A percentile compares a stretch with the other conserved stretches of the same genome.
These are phyloP conservation scores for Metarhizium album DNA, from an alignment of 2,329 filamentous ascomycete genomes.

Conservation along the genomic window DNA sequence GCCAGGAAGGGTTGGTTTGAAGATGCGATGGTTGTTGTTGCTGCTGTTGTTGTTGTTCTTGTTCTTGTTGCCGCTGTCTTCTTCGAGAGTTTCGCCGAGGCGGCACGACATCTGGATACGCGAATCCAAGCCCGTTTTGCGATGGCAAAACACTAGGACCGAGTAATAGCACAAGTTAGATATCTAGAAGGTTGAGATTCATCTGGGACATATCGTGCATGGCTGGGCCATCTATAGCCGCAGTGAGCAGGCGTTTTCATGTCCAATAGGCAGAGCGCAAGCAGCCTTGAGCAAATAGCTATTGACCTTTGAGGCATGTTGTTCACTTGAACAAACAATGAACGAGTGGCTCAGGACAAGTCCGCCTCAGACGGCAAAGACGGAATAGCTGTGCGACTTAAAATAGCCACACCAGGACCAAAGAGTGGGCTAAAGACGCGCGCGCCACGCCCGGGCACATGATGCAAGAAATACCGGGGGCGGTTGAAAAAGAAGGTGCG, in stretches of 20 bases:
- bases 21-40: not conserved
- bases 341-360: conserved; percentile 2
- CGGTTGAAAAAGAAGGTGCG: not conserved
- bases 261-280: not conserved
- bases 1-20: conserved; percentile 23
- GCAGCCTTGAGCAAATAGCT: not conserved
- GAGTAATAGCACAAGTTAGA: not conserved
- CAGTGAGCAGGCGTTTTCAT: not conserved
- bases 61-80: conserved; percentile 13
- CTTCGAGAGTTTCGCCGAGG: conserved; percentile 26
- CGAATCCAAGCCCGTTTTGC: conserved; percentile 8
- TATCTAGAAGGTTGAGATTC: not conserved
- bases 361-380: conserved; percentile 3
- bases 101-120: conserved; percentile 20
- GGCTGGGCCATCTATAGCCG: not conserved
- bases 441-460: not conserved
- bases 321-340: conserved; percentile 1
- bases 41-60: conserved; percentile 7
- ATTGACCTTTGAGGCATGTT: not conserved
- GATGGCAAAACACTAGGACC: conserved; percentile 8
- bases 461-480: not conserved
- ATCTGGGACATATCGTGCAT: not conserved
- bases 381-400: not conserved
- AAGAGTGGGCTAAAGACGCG: not conserved
- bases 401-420: not conserved